phyloP scores from a whole-genome alignment of 768 basidiomycete species.

The Trametes sanguinea region DNA sequence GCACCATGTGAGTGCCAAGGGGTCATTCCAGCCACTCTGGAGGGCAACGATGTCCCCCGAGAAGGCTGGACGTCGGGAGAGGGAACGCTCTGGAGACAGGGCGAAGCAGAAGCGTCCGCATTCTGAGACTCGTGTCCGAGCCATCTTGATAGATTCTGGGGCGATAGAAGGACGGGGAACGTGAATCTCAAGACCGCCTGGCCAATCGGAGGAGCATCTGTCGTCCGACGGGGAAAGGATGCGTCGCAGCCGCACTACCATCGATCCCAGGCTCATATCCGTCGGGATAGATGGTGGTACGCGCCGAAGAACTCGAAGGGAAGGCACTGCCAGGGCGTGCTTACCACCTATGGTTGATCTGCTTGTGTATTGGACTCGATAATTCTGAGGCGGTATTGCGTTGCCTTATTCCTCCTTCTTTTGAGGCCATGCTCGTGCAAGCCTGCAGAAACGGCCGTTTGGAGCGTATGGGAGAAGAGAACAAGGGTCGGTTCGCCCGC shows the following conservation, averaged over 20 bases:
- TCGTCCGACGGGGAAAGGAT: neutral
- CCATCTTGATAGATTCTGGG: constrained; percentile 16
- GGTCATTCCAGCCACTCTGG: no score
- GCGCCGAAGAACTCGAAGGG: constrained; percentile 8
- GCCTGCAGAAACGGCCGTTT: no score
- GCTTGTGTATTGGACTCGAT: neutral
- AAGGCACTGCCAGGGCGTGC: constrained; percentile 5
- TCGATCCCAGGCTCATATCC: constrained; percentile 24
- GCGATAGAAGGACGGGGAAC: constrained; percentile 12
- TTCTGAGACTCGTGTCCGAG: constrained; percentile 10
- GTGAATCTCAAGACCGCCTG: constrained; percentile 1
- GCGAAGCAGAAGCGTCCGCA: neutral
- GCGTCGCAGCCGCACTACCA: constrained; percentile 18
- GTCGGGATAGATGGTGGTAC: constrained; percentile 15
- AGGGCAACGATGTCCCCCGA: neutral
- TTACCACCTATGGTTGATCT: constrained; percentile 6
- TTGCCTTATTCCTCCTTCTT: no score
- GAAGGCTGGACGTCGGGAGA: neutral
- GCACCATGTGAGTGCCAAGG: no score
- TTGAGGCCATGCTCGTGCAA: no score
- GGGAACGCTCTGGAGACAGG: constrained; percentile 3
- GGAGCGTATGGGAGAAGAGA: no score
- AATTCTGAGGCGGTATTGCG: no score
- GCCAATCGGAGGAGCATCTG: constrained; percentile 20
- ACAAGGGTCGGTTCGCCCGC: no score